A percentile compares a stretch with the other conserved stretches of the same genome.
These are phyloP conservation scores for Tetrahymena borealis DNA, from an alignment of 73 alveolate species.

Conservation along the genomic window DNA sequence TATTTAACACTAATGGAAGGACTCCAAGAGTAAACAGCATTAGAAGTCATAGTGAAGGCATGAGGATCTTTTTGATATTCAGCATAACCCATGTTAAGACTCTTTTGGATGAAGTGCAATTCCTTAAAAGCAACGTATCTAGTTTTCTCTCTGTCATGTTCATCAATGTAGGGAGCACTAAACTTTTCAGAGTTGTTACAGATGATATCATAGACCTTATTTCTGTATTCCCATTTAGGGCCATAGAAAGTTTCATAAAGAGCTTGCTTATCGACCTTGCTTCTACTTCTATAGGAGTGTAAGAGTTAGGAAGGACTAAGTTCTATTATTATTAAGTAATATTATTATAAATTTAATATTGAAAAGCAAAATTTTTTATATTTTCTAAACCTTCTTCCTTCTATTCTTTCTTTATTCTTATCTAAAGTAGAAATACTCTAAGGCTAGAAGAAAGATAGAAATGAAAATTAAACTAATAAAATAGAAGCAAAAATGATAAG, in stretches of 20 bases:
- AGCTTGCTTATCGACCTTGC: background rate
- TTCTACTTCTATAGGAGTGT: background rate
- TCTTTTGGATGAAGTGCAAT: background rate
- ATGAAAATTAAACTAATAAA: too few species aligned
- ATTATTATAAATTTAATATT: background rate
- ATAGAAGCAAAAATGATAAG: background rate
- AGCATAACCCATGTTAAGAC: constrained; percentile 5
- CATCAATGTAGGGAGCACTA: background rate
- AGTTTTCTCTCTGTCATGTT: background rate
- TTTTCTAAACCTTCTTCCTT: background rate
- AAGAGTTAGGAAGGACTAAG: background rate
- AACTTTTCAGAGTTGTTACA: background rate
- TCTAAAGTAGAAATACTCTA: background rate
- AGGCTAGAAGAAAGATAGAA: background rate
- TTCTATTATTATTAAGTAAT: background rate
- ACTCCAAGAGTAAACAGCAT: constrained; percentile 21
- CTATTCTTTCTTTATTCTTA: too few species aligned
- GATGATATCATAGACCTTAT: background rate
- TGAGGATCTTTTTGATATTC: constrained; percentile 24
- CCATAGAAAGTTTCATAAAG: background rate
- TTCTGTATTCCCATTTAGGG: background rate
- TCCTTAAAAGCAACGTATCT: background rate
- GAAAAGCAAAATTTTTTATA: background rate
- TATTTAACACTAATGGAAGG: constrained; percentile 41
- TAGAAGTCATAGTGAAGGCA: constrained; percentile 24